These are phyloP conservation scores for Apiospora koreana DNA, from an alignment of 2,329 filamentous ascomycete genomes.

Conservation along the genomic window DNA sequence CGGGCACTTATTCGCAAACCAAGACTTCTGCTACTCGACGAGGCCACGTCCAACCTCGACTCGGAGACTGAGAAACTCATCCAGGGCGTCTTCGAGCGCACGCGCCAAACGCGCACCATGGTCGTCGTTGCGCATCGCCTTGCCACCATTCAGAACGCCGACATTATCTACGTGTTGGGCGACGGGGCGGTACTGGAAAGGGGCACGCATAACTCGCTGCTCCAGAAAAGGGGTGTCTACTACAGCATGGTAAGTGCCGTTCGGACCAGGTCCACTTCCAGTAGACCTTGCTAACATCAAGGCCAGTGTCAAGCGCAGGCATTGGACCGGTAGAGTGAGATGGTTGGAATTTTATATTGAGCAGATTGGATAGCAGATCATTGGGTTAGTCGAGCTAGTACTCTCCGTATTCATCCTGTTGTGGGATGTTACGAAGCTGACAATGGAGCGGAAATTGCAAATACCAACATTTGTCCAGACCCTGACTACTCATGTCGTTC, in stretches of 20 bases:
- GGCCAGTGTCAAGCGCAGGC: constrained; percentile 33
- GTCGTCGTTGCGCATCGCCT: constrained; percentile 58
- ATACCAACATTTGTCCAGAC: no score
- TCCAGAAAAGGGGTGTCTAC: constrained; percentile 54
- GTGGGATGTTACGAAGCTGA: no score
- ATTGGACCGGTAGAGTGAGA: constrained; percentile 24
- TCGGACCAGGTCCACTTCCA: background rate
- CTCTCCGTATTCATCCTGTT: no score
- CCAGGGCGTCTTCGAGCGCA: constrained; percentile 51
- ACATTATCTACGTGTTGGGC: constrained; percentile 76
- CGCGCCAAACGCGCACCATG: constrained; percentile 51
- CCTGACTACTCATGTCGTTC: no score
- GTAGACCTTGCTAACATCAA: constrained; percentile 17
- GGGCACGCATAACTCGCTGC: constrained; percentile 51
- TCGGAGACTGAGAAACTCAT: constrained; percentile 61
- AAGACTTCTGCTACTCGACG: constrained; percentile 69
- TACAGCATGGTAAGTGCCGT: constrained; percentile 54
- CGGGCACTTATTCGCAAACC: constrained; percentile 71
- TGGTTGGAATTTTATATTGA: no score
- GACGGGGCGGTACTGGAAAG: constrained; percentile 59
- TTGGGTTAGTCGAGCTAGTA: no score
- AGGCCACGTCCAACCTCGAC: constrained; percentile 70
- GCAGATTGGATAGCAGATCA: no score
- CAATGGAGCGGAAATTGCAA: no score
- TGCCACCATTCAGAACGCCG: constrained; percentile 72